Base-by-base conservation (phyloP, 208 protist species). In the Leishmania aethiopica region DNA sequence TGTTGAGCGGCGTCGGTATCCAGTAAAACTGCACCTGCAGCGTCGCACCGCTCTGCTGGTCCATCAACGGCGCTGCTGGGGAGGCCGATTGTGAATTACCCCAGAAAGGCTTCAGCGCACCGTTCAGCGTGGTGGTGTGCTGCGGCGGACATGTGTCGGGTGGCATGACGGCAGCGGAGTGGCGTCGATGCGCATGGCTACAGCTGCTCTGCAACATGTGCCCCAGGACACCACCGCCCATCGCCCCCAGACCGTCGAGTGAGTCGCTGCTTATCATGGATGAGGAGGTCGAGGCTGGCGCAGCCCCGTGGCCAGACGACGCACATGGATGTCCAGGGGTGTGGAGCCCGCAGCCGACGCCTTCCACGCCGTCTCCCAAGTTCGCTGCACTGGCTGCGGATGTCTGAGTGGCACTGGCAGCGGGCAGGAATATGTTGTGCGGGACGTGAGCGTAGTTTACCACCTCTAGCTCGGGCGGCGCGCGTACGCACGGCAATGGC, bases 371-470 rank as follows among this genome's bases (percentile, higher is more conserved):
- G 42, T 74, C 47, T 53, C 25, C 47, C 70, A 51, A 28, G 22
- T 40, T 51, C 28, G 25, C 45, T 51, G 42, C 70, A 8, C 42
- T 51, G 3, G 3, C 2, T 45, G 8, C 19, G 11, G 40, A 19
- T 22, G 35, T 25, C 7, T 15, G 70, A 42, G 64, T 19, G 22
- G 19, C 74, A 28, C 79, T 32, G 45, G 76, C 40, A 57, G 82
- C 49, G 7, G 71, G 70, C 22, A 79, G 55, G 35, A 94, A 85
- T 57, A 93, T 78, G n/a, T 87, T 64, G 80, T 92, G 82, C 37
- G 90, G 90, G 32, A 93, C 79, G 53, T 93, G 90, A 15, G 80
- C 64, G 82, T 93, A 93, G 57, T 77, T 75, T 32, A 88, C 81
- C n/a, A 87, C 79, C 72, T 87, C 45, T 45, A 91, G 60, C 69